phyloP scores from a whole-genome alignment of 192 early-diverging fungal genomes.

The Coemansia sp. region DNA sequence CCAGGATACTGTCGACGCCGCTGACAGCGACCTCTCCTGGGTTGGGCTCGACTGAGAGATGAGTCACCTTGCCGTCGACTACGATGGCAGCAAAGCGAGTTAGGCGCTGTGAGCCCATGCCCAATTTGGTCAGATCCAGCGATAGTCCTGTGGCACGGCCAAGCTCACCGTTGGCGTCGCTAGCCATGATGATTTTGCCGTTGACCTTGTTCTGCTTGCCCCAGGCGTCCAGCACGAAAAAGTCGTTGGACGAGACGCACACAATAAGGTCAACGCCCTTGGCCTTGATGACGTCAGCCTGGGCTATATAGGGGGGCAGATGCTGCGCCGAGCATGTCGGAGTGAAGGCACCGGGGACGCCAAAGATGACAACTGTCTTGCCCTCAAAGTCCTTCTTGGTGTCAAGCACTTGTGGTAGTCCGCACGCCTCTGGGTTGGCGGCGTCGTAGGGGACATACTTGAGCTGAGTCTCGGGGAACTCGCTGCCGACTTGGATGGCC shows the following conservation, averaged over 20 bases:
- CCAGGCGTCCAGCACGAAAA: conserved; percentile 58
- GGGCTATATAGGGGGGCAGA: conserved; percentile 26
- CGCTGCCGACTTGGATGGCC: conserved; percentile 51
- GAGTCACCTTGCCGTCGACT: conserved; percentile 65
- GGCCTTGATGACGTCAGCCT: conserved; percentile 28
- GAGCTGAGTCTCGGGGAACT: conserved; percentile 56
- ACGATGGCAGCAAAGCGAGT: conserved; percentile 67
- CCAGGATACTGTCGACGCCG: conserved; percentile 55
- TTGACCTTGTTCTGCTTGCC: conserved; percentile 36
- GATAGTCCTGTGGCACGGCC: conserved; percentile 63
- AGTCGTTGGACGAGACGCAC: conserved; percentile 47
- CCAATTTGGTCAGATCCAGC: conserved; percentile 57
- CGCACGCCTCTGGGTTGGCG: conserved; percentile 49
- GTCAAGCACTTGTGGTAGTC: conserved; percentile 25
- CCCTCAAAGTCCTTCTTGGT: conserved; percentile 46
- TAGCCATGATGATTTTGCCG: conserved; percentile 58
- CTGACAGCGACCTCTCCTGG: conserved; percentile 54
- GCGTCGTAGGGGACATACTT: conserved; percentile 54
- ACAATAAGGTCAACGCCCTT: conserved; percentile 46
- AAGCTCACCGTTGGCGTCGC: conserved; percentile 71
- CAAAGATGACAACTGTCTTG: conserved; percentile 43
- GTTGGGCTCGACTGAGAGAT: conserved; percentile 62
- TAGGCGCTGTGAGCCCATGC: conserved; percentile 62
- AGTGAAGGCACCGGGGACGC: conserved; percentile 39
- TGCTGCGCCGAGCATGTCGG: conserved; percentile 43